A percentile compares a stretch with the other conserved stretches of the same genome.
Conservation (phyloP, 2,329 filamentous ascomycete species). For the Pleoardoris graminearum region DNA sequence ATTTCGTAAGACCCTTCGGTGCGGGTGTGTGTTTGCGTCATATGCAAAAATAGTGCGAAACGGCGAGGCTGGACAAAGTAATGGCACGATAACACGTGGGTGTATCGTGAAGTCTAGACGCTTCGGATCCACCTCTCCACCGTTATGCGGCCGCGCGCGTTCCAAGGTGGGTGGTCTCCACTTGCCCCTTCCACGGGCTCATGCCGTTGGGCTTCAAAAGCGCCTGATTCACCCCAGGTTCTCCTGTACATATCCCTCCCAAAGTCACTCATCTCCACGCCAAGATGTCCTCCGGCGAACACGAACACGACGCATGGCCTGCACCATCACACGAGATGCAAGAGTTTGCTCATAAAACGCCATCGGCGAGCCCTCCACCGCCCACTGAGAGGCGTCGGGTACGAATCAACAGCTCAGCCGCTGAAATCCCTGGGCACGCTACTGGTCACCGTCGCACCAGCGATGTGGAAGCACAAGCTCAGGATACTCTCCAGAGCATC, state of each 20-base stretch:
- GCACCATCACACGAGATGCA: constrained; percentile 7
- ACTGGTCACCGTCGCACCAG: constrained; percentile 19
- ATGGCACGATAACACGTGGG: background rate
- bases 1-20: background rate
- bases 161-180: background rate
- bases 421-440: constrained; percentile 21
- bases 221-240: too few species aligned
- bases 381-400: constrained; percentile 17
- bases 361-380: background rate
- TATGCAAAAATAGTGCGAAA: background rate
- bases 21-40: background rate
- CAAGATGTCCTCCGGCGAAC: background rate
- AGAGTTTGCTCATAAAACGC: background rate
- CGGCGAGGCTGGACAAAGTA: background rate
- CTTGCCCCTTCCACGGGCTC: background rate
- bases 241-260: too few species aligned
- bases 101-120: background rate
- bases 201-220: constrained; percentile 2
- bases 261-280: background rate
- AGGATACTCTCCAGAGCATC: constrained; percentile 4
- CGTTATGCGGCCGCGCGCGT: background rate
- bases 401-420: constrained; percentile 35
- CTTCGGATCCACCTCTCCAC: background rate
- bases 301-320: background rate
- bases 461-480: constrained; percentile 15